Percentiles rank a stretch among this genome's conserved stretches.
These are phyloP conservation scores for Brassica balearica DNA, from an alignment of 441 rosid genomes.

Conservation along the genomic window DNA sequence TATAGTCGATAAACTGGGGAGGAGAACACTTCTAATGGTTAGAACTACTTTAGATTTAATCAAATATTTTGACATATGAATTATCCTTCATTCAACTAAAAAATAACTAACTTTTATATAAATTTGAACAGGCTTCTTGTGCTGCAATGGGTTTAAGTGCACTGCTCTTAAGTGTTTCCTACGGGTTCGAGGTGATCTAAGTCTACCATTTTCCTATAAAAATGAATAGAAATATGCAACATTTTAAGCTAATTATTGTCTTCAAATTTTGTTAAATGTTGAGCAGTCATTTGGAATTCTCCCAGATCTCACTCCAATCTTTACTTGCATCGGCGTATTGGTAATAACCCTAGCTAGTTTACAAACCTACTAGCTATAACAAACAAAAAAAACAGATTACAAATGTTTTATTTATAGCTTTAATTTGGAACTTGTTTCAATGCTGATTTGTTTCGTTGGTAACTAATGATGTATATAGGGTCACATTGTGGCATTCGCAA, in stretches of 20 bases:
- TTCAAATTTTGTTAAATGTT: slow-evolving; percentile 18
- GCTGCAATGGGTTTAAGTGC: slow-evolving; percentile 51
- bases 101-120: background rate
- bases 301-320: slow-evolving; percentile 49
- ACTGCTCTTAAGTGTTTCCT: slow-evolving; percentile 52
- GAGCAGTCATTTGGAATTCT: slow-evolving; percentile 42
- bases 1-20: slow-evolving; percentile 56
- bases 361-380: background rate
- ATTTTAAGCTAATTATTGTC: slow-evolving; percentile 25
- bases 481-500: slow-evolving; percentile 33
- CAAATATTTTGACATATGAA: background rate
- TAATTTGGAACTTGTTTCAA: background rate
- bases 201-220: too few species aligned
- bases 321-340: slow-evolving; percentile 51
- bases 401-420: background rate
- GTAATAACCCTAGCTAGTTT: slow-evolving; percentile 41
- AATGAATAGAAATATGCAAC: background rate
- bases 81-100: background rate
- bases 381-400: background rate
- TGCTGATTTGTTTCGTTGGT: background rate
- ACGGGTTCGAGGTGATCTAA: slow-evolving; percentile 49
- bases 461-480: slow-evolving; percentile 44
- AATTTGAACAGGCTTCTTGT: slow-evolving; percentile 51
- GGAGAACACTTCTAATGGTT: slow-evolving; percentile 62
- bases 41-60: background rate